A percentile compares a stretch with the other conserved stretches of the same genome.
Evolutionary conservation across 768 basidiomycete genomes (phyloP).

Genomic region (Clavulina sp.): DNA sequence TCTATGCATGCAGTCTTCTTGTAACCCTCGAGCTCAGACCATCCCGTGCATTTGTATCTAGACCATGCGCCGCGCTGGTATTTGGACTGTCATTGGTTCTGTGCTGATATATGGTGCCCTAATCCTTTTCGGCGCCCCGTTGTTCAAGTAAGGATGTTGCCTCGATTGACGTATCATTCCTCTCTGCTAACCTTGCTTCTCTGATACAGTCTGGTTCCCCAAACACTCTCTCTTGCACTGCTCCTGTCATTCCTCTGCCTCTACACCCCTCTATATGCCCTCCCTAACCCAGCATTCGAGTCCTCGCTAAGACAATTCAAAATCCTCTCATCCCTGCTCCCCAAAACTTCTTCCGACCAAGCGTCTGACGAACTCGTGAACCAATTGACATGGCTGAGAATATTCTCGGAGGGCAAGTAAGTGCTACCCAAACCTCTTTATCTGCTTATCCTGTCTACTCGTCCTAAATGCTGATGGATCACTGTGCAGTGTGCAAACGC

Average conservation of each 20-base stretch:
- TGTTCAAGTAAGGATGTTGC: constrained; percentile 30
- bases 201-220: constrained; percentile 28
- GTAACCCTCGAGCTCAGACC: constrained; percentile 3
- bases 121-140: constrained; percentile 61
- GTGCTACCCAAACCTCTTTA: constrained; percentile 22
- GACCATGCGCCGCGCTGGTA: constrained; percentile 34
- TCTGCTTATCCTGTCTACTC: background rate
- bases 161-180: background rate
- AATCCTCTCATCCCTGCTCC: background rate
- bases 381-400: constrained; percentile 52
- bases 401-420: constrained; percentile 71
- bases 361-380: constrained; percentile 27
- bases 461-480: constrained; percentile 1
- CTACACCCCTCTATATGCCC: constrained; percentile 50
- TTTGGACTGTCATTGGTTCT: constrained; percentile 35
- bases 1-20: constrained; percentile 8
- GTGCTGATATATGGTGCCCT: constrained; percentile 30
- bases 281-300: constrained; percentile 41
- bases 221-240: constrained; percentile 53
- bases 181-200: background rate
- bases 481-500: constrained; percentile 31
- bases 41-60: constrained; percentile 16
- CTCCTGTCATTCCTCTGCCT: constrained; percentile 47
- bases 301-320: background rate
- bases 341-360: constrained; percentile 13